phyloP scores from a whole-genome alignment of 129 eudicot species.

The Flaveria trinervia region DNA sequence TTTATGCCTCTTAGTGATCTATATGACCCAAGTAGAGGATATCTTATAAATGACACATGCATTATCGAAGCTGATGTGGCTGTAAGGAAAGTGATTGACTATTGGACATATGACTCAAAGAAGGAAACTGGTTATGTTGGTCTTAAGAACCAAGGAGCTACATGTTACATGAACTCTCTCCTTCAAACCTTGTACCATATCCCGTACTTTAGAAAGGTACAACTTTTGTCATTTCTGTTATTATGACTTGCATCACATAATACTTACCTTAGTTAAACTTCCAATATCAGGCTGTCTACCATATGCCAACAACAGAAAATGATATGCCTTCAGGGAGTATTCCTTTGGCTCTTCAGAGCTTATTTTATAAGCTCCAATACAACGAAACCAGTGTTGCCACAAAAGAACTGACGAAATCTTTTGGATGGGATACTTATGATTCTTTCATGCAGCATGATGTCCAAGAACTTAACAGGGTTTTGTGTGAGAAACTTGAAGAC shows the following conservation, averaged over 20 bases:
- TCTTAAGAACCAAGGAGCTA: conserved; percentile 96
- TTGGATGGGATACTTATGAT: conserved; percentile 98
- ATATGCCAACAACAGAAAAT: conserved; percentile 99
- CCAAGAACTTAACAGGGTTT: conserved; percentile 92
- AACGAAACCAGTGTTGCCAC: conserved; percentile 95
- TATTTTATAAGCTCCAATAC: conserved; percentile 93
- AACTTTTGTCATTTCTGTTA: conserved; percentile 13
- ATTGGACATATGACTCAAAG: conserved; percentile 93
- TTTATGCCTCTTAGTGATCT: conserved; percentile 89
- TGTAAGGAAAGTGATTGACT: conserved; percentile 80
- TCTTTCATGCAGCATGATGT: conserved; percentile 99
- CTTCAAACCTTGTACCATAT: conserved; percentile 90
- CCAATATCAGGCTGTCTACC: conserved; percentile 88
- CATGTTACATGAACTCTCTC: conserved; percentile 97
- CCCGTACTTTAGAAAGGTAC: conserved; percentile 88
- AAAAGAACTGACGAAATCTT: conserved; percentile 92
- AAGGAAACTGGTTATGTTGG: conserved; percentile 98
- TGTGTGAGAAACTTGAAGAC: conserved; percentile 96
- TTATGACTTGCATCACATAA: conserved; percentile 1
- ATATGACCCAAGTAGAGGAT: conserved; percentile 81
- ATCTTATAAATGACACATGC: conserved; percentile 68
- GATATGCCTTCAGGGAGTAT: conserved; percentile 92
- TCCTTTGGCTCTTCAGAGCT: conserved; percentile 92
- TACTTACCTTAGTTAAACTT: conserved; percentile 27
- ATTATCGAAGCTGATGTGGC: conserved; percentile 92